These are phyloP conservation scores for Cynara cardunculus DNA, from an alignment of 129 eudicot species.

Conservation along the genomic window DNA sequence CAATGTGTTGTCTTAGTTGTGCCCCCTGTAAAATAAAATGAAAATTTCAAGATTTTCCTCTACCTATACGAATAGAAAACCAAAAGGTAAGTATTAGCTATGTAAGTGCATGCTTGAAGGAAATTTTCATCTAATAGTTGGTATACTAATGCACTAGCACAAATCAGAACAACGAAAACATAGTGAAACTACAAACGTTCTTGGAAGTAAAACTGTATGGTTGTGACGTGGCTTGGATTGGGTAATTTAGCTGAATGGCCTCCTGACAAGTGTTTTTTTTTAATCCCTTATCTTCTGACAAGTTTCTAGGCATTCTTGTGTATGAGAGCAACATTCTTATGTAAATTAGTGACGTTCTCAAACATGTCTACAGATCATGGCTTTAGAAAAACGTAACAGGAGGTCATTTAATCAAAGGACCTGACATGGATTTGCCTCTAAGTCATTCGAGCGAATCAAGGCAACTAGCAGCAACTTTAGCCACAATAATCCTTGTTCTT, in stretches of 20 bases:
- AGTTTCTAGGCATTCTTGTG: neutral
- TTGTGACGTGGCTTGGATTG: too few species aligned
- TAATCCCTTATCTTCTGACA: neutral
- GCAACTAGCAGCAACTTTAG: neutral
- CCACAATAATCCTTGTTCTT: neutral
- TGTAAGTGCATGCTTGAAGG: neutral
- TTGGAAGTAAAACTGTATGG: neutral
- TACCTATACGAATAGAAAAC: neutral
- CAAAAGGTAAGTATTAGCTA: neutral
- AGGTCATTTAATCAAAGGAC: too few species aligned
- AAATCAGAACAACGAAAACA: neutral
- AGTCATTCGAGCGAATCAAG: neutral
- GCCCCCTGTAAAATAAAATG: constrained; percentile 61
- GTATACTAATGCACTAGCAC: neutral
- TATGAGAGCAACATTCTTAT: too few species aligned
- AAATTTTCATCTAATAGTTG: neutral
- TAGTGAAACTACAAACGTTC: neutral
- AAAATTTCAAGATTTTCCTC: neutral
- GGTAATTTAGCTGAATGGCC: neutral
- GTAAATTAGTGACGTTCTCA: neutral
- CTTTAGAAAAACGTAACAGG: too few species aligned
- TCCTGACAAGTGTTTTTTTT: neutral
- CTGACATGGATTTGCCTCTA: too few species aligned
- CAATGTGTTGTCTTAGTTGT: constrained; percentile 86
- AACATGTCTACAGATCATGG: too few species aligned